phyloP scores from a whole-genome alignment of 768 basidiomycete species.

The Suillus occidentalis region DNA sequence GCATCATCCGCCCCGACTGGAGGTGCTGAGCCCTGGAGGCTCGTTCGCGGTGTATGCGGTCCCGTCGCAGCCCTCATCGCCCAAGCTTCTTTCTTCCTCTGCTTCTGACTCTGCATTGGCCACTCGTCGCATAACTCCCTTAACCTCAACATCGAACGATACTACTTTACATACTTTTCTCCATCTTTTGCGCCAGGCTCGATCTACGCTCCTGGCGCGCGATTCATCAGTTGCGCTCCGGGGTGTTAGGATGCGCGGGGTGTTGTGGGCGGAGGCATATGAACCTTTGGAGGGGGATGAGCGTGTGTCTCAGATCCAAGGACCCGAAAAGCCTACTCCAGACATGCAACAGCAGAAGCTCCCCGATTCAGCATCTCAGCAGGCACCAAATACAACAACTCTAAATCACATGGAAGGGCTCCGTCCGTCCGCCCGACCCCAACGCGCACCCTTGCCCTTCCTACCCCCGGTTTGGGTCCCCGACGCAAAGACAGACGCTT shows the following conservation, averaged over 20 bases:
- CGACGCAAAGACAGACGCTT: constrained; percentile 76
- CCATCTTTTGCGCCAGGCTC: background rate
- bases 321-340: no score
- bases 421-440: constrained; percentile 8
- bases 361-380: background rate
- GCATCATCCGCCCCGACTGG: constrained; percentile 41
- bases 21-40: constrained; percentile 73
- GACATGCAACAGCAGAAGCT: background rate
- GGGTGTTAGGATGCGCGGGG: constrained; percentile 4
- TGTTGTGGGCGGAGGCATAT: constrained; percentile 4
- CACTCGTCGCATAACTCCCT: background rate
- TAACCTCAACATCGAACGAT: background rate
- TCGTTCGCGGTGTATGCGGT: constrained; percentile 77
- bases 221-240: constrained; percentile 1
- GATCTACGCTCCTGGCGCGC: background rate
- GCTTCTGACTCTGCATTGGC: background rate
- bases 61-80: constrained; percentile 28
- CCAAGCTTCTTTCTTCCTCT: background rate
- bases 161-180: constrained; percentile 1
- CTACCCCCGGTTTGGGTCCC: constrained; percentile 93
- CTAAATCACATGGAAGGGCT: background rate
- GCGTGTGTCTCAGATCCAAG: background rate
- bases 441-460: constrained; percentile 49
- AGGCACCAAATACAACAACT: background rate
- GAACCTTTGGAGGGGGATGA: background rate